Evolutionary conservation across 129 eudicot species (phyloP).

Genomic region (Lactuca sativa): DNA sequence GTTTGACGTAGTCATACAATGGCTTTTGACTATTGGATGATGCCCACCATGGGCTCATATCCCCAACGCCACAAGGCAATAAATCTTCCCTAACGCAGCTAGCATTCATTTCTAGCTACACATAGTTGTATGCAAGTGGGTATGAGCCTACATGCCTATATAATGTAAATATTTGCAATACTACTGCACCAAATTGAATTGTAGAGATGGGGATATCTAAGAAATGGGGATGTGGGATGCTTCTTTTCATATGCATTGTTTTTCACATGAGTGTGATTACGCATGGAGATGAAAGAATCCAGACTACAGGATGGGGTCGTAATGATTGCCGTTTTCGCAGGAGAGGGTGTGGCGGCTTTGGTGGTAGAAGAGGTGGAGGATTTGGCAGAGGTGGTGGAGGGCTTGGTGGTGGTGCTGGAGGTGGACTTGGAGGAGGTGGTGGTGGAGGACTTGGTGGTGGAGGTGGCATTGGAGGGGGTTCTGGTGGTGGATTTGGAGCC

Average conservation of each 20-base stretch:
- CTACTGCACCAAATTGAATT: slow-evolving; percentile 5
- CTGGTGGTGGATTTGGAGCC: not conserved
- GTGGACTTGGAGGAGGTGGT: slow-evolving; percentile 37
- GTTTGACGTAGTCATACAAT: not conserved
- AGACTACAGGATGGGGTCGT: slow-evolving; percentile 32
- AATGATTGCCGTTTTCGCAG: slow-evolving; percentile 27
- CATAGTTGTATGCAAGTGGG: slow-evolving; percentile 27
- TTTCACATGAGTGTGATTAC: slow-evolving; percentile 35
- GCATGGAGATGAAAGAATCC: slow-evolving; percentile 27
- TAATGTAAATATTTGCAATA: not conserved
- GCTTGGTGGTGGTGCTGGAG: slow-evolving; percentile 24
- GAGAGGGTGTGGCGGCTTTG: slow-evolving; percentile 31
- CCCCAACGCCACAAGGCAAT: slow-evolving; percentile 11
- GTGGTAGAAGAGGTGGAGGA: slow-evolving; percentile 17
- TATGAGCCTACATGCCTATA: slow-evolving; percentile 16
- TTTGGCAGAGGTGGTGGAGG: slow-evolving; percentile 19
- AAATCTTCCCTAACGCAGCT: slow-evolving; percentile 9
- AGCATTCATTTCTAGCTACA: slow-evolving; percentile 13
- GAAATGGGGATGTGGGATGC: slow-evolving; percentile 34
- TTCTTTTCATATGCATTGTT: slow-evolving; percentile 30
- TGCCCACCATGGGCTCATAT: slow-evolving; percentile 10
- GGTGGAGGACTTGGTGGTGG: slow-evolving; percentile 38
- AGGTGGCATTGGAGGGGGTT: slow-evolving; percentile 15
- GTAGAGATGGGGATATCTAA: slow-evolving; percentile 31
- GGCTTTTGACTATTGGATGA: slow-evolving; percentile 10